Conservation (phyloP, 2,329 filamentous ascomycete genomes). For the Alternaria hordeiaustralica region DNA sequence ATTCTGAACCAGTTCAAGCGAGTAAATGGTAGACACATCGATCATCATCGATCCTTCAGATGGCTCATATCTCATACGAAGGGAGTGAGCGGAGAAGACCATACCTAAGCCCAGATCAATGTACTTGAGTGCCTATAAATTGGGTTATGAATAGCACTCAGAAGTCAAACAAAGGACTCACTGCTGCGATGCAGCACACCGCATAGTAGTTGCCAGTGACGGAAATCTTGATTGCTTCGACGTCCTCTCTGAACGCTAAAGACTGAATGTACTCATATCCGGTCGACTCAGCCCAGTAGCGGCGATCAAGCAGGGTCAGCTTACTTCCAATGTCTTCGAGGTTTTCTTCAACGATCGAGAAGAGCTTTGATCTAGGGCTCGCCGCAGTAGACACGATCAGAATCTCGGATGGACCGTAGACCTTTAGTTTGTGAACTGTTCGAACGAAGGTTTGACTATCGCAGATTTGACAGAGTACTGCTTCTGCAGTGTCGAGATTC, state of each 20-base stretch:
- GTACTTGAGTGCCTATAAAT: conserved; percentile 75
- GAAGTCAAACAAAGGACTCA: conserved; percentile 63
- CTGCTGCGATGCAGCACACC: conserved; percentile 83
- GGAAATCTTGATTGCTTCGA: conserved; percentile 80
- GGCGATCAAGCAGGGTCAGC: conserved; percentile 72
- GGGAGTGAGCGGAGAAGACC: conserved; percentile 76
- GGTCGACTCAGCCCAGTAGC: conserved; percentile 80
- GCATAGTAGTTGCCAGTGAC: conserved; percentile 86
- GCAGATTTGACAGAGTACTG: conserved; percentile 85
- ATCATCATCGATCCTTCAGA: conserved; percentile 96
- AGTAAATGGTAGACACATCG: conserved; percentile 83
- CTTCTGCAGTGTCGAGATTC: conserved; percentile 84
- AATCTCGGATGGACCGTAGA: conserved; percentile 80
- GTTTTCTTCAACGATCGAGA: conserved; percentile 75
- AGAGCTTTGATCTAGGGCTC: conserved; percentile 74
- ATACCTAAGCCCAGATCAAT: conserved; percentile 73
- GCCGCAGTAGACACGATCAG: conserved; percentile 77
- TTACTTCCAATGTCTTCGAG: conserved; percentile 64
- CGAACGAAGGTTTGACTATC: conserved; percentile 91
- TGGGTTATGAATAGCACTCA: conserved; percentile 3
- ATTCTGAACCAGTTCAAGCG: conserved; percentile 91
- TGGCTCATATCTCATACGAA: conserved; percentile 85
- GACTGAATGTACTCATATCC: conserved; percentile 80
- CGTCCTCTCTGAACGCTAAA: conserved; percentile 79
- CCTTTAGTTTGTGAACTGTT: conserved; percentile 83